Evolutionary conservation across 805 yeast genomes (phyloP).

Genomic region (Metschnikowia vanudenii): DNA sequence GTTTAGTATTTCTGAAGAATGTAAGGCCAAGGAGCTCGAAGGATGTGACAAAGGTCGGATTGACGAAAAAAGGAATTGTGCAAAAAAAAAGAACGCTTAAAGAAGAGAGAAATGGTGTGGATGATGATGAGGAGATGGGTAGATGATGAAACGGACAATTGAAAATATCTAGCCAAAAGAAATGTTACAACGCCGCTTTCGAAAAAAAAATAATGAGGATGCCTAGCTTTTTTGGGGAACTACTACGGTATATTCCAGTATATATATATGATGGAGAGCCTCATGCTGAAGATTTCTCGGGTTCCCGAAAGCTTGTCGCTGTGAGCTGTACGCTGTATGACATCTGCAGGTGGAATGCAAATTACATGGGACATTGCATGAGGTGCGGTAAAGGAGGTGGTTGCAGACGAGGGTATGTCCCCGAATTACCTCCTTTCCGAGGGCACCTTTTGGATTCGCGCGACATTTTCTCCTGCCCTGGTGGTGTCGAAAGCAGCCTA

Average conservation of each 20-base stretch:
- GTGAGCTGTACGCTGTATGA: conserved; percentile 9
- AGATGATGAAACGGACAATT: conserved; percentile 4
- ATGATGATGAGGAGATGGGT: no score
- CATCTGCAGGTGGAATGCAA: conserved; percentile 11
- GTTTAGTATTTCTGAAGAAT: background rate
- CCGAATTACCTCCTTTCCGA: conserved; percentile 11
- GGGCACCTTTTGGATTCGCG: conserved; percentile 8
- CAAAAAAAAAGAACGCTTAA: conserved; percentile 3
- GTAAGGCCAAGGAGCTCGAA: background rate
- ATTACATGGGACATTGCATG: conserved; percentile 11
- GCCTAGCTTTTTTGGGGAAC: conserved; percentile 8
- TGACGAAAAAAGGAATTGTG: conserved; percentile 6
- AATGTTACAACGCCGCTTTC: conserved; percentile 5
- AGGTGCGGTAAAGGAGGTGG: conserved; percentile 11
- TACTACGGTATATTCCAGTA: conserved; percentile 7
- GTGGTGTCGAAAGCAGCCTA: background rate
- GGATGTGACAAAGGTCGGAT: conserved; percentile 5
- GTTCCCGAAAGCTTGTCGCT: conserved; percentile 9
- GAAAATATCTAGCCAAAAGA: background rate
- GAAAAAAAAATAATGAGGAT: conserved; percentile 4
- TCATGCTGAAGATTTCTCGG: conserved; percentile 10
- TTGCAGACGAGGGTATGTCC: conserved; percentile 5
- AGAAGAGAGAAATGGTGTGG: background rate
- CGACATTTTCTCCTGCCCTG: conserved; percentile 8
- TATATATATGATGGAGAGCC: conserved; percentile 11